Percentiles rank a stretch among this genome's conserved stretches.
Evolutionary conservation across 163 green algal species (phyloP).

Genomic region (Chlorella variabilis): DNA sequence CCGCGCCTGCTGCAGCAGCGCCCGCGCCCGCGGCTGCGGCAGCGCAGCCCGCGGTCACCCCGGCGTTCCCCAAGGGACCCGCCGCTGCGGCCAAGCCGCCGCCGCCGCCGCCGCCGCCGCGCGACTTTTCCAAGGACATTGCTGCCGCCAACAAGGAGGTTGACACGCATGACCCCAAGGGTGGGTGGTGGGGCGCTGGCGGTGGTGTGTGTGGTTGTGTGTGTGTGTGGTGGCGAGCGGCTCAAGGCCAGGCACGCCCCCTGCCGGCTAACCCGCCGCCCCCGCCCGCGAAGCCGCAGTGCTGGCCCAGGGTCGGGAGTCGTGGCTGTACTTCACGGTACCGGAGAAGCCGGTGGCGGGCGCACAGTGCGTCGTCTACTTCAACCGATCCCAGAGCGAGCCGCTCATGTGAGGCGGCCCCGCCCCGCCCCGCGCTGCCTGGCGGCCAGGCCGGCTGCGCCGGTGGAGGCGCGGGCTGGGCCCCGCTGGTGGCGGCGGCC

Average conservation of each 20-base stretch:
- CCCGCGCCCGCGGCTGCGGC: background rate
- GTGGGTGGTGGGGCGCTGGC: background rate
- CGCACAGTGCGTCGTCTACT: conserved; percentile 66
- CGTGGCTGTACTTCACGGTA: conserved; percentile 75
- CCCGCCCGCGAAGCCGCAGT: too few relatives aligned
- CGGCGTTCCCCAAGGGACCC: background rate
- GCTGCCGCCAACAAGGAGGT: conserved; percentile 29
- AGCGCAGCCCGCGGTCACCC: background rate
- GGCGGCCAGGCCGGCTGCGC: too few relatives aligned
- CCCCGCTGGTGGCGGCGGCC: too few relatives aligned
- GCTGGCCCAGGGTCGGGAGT: conserved; percentile 24
- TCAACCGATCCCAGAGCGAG: conserved; percentile 74
- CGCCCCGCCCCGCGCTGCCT: too few relatives aligned
- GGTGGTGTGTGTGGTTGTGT: background rate
- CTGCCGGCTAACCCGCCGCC: too few relatives aligned
- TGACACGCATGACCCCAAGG: conserved; percentile 41
- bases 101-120: background rate
- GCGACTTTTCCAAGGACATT: background rate
- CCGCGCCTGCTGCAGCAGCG: background rate
- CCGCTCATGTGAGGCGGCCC: conserved; percentile 65
- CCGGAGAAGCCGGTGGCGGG: conserved; percentile 74
- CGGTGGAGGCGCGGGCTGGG: too few relatives aligned
- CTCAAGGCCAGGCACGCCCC: too few relatives aligned
- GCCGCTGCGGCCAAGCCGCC: background rate
- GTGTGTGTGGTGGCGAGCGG: background rate